These are phyloP conservation scores for Naganishia albida DNA, from an alignment of 1,284 basidiomycete genomes.

Conservation along the genomic window DNA sequence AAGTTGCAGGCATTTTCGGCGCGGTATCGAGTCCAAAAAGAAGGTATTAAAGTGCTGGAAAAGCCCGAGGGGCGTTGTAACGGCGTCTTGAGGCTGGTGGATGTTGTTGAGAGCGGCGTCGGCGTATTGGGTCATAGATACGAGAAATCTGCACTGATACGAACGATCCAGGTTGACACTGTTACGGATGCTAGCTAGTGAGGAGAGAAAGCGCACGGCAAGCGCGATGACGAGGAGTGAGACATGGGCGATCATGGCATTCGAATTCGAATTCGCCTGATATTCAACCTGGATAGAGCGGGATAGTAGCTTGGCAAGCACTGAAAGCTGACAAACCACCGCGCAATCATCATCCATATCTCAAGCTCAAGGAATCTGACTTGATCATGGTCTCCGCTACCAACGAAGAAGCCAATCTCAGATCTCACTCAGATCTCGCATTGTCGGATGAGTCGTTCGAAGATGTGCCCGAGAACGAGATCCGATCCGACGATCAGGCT, in stretches of 20 bases:
- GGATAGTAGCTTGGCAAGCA: no score
- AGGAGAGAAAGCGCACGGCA: neutral
- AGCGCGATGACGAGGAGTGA: neutral
- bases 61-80: conserved; percentile 5
- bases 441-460: no score
- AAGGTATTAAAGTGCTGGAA: neutral
- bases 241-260: neutral
- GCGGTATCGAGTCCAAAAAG: conserved; percentile 1
- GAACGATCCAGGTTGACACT: neutral
- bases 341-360: no score
- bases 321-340: no score
- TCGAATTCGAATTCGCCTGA: conserved; percentile 7
- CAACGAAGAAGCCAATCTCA: no score
- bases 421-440: no score
- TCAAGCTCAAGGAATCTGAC: no score
- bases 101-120: neutral
- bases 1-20: conserved; percentile 17
- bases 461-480: no score
- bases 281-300: no score
- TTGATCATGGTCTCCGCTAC: no score
- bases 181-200: neutral
- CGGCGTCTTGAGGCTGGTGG: neutral
- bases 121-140: neutral
- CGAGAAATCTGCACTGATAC: neutral
- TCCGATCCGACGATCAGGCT: no score